Base-by-base conservation (phyloP, 441 rosid genomes). In the Pelargonium citronellum region DNA sequence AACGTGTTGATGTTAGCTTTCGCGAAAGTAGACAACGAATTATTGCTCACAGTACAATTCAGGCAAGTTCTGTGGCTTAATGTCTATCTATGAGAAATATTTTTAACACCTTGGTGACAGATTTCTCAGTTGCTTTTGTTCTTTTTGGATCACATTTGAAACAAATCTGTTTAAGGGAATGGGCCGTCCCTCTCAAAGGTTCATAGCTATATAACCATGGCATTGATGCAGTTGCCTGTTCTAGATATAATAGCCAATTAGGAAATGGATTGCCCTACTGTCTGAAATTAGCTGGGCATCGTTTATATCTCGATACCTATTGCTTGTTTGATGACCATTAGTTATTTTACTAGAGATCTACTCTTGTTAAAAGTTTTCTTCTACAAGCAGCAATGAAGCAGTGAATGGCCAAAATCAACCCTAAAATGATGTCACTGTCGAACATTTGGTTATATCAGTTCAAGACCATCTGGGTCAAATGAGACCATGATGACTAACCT, bases 1-100 rank as follows among this genome's bases (percentile, higher is more conserved):
- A 93, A 78, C 87, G 97, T 66, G 84, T 93, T 47, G 95, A 91
- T 77, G 97, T 93, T 69, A 93, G 96, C 85, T 93, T 93, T 82
- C 88, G 80, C 75, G 85, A 83, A 73, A 93, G 98, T 78, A 83
- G 61, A 75, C 98, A 91, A 72, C 86, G 98, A 16, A 83, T 82
- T 22, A 72, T 83, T 66, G 97, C 97, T 74, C 96, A 93, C 75
- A 91, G 70, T 78, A 93, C 97, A 69, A 91, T 93, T 75, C 91
- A 91, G 92, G 98, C 80, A 89, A 84, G 97, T 84, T 76, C 61
- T 30, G 3, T 65, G 0, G 62, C 39, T 15, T 43, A 5, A 57
- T 76, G 46, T 34, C 37, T 76, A 46, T 62, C 63, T 51, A 20
- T 51, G 12, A 67, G 2, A 39, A 24, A 12, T 7, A 44, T 44